Base-by-base conservation (phyloP, 805 yeast genomes). In the Saccharomyces kudriavzevii region DNA sequence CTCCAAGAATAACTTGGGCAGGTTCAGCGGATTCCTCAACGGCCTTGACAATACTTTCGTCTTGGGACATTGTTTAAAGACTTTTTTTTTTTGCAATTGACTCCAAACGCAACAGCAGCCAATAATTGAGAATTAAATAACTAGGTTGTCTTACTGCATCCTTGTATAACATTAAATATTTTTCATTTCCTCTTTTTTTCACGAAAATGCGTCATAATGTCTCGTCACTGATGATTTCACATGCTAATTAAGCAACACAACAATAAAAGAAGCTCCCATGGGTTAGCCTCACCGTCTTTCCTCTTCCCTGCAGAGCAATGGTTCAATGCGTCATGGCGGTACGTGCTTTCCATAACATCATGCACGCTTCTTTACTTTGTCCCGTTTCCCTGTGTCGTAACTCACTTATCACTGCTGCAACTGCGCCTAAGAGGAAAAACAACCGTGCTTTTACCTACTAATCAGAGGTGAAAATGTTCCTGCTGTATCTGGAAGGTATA, bases 1-100 rank as follows among this genome's bases (percentile, higher is more conserved):
- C 86, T 27, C 89, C 89, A 49, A 83, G 54, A 45, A 70, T 57
- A 47, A 68, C 71, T 25, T 35, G 43, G 24, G 43, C 43, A 28
- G 63, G 62, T 46, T 58, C 64, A 17, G 56, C 55, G 4, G 25
- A 25, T 45, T 40, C 48, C 22, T 45, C 52, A 35, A 35, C 43
- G 17, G 43, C 43, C 17, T 35, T 35, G 22, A 20, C 43, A 35
- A 35, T 35, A 35, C 17, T 35, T 17, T 35, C 43, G 43, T 35
- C 43, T 35, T 35, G 43, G 10, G 43, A 35, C 43, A 35, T 35
- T 24, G 24, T 17, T 9, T 35, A 17, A 35, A 35, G 24, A 17
- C 24, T 17, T 5, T 35, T 35, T 20, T 35, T 17, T 35, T 35
- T 20, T 17, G 17, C 43, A 35, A 35, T 17, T 35, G 6, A 4